Evolutionary conservation across 225 moss, liverwort and hornwort species (phyloP), one percentile per base, ranked within the genome.

Genomic region (Physcomitrium patens): DNA sequence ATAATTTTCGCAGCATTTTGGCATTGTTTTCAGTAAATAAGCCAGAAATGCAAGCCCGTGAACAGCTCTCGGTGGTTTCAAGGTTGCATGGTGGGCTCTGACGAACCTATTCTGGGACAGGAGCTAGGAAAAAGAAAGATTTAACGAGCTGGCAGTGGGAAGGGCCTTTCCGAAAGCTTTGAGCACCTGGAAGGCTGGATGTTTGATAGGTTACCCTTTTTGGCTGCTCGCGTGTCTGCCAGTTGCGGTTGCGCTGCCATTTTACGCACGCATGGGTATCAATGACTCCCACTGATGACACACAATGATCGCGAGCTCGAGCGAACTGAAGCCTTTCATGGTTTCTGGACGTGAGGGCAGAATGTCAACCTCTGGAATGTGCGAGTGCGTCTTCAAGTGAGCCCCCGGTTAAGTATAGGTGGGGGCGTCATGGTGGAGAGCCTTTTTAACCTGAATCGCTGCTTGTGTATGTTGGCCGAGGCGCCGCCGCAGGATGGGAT

Each of bases 301-400:
- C 20, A 31, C 28, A 7, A 13, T 16, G 17, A 68, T 22, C 53
- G 12, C 37, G 53, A 28, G 8, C 52, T 18, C 52, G 56, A 15
- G 17, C 10, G 2, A 1, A 9, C 42, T 55, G 41, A 22, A 42
- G 9, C 13, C 53, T 48, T 62, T 72, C 61, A 62, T 61, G 45
- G 10, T 31, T 31, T 0, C 31, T 44, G 56, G 31, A 75, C 58
- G 75, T 58, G 75, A n/a, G 67, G 14, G 66, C 0, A 7, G 68
- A 53, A 27, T 56, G 75, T 75, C 75, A 75, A 67, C 75, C 28
- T 28, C 68, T 51, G 13, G 51, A 51, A 51, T 51, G 51, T 51
- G 51, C 13, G 9, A 17, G 13, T 13, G 14, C 17, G 51, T 51
- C 17, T 37, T 4, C 31, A 4, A 37, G 31, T 37, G 31, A 37